Evolutionary conservation across 2,329 filamentous ascomycete genomes (phyloP), one percentile per base, ranked within the genome.

Genomic region (Dothidotthia symphoricarpi): DNA sequence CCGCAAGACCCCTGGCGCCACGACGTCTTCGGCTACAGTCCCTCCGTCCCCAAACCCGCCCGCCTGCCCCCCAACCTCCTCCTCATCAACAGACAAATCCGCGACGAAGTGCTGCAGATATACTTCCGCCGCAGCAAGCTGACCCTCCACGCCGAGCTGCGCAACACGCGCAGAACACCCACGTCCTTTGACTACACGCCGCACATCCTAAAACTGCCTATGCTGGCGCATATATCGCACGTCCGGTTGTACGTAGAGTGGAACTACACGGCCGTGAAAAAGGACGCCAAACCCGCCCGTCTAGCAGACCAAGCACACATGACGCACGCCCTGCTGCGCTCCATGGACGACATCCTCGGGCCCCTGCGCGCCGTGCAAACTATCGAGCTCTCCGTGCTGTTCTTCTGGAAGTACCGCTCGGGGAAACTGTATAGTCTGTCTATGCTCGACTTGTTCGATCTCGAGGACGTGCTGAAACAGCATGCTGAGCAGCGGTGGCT

Each of bases 181-280:
- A 59, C 33, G 56, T 55, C 30, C 58, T 66, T 66, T 40, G 54
- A 61, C 14, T 64, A 57, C 44, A 61, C 57, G 0, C 63, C 62
- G 3, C 63, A 66, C 19, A 56, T 66, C n/a, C 30, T 63, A 12
- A 37, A 51, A 17, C 42, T 66, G 2, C 52, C 55, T 0, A 58
- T 65, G 47, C 43, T 64, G 13, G 44, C 53, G 22, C 49, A 52
- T 14, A 47, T 61, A 11, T 58, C 56, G 1, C 58, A 62, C 25
- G 51, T 62, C 7, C 48, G 59, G 3, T 59, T 66, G 37, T 66
- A 64, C 35, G 54, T 65, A 1, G 60, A 65, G 35, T 66, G 61
- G 61, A 61, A 64, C 24, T 65, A 62, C 42, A 57, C 51, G 6
- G 45, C 55, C 24, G 47, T 51, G 15, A 55, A 49, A 22, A 48